Evolutionary conservation across 2,329 filamentous ascomycete species (phyloP), one percentile per base, ranked within the genome.

Genomic region (Pseudopithomyces chartarum): DNA sequence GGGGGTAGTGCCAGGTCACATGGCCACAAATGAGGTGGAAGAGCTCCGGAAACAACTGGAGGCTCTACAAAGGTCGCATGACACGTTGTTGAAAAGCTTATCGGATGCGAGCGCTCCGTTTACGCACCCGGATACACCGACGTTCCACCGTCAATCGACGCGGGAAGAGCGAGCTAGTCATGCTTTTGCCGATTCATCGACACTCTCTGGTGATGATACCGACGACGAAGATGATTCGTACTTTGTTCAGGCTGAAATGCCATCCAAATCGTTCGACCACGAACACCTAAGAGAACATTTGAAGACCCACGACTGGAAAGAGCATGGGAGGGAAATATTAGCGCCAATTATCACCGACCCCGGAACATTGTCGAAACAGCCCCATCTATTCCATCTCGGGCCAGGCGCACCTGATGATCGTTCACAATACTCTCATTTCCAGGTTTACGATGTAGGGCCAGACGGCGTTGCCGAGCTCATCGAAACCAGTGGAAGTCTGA

Each of bases 391-490:
- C 50, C 74, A 78, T 10, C 73, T 64, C 22, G 64, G 76, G 17
- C 76, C 77, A 44, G 70, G 75, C 2, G 67, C 70, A 10, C 73
- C 80, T 38, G 77, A 77, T 3, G 81, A 82, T 56, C 63, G 71
- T 13, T 73, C 67, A 20, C 70, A 79, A 51, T 73, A 73, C 52
- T 80, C 81, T 2, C 83, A 83, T 15, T 85, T 84, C 58, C 83
- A 85, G 20, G 80, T 87, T 3, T 87, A 85, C 62, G 84, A 87
- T 59, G 76, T 87, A 12, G 79, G 78, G 0, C 69, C 70, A 3
- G 79, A 84, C 52, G 81, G 81, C 2, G 62, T 69, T 1, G 78
- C 80, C 2, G 55, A 78, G 8, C 62, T 75, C 1, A 69, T 78
- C 2, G 75, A 77, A 38, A 59, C 68, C 12, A 66, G 65, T 17